Evolutionary conservation across 257 asterid species (phyloP).

Genomic region (Anisodus acutangulus): DNA sequence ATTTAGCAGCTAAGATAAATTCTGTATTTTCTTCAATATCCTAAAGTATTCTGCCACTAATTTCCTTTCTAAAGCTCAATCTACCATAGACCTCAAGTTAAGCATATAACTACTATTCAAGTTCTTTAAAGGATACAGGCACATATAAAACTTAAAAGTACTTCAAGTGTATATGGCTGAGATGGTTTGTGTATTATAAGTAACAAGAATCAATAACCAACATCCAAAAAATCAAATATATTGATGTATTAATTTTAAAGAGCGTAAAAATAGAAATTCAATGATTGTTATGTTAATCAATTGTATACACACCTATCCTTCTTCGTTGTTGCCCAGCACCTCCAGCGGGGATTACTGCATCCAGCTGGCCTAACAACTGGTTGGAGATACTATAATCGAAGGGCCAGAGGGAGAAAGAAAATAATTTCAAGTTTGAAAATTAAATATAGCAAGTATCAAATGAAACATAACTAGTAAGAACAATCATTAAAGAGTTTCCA

Average conservation of each 20-base stretch:
- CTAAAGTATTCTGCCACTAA: not conserved
- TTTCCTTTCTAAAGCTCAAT: not conserved
- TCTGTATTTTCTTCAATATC: not conserved
- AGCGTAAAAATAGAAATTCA: not conserved
- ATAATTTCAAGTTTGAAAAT: constrained; percentile 22
- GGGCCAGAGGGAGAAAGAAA: not conserved
- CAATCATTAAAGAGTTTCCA: not conserved
- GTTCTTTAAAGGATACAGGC: not conserved
- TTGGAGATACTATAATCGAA: constrained; percentile 64
- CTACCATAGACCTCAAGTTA: not conserved
- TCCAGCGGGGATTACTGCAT: constrained; percentile 77
- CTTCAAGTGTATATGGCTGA: not conserved
- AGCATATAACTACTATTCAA: not conserved
- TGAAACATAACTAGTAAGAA: constrained; percentile 32
- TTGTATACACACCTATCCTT: constrained; percentile 69
- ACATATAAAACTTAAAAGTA: not conserved
- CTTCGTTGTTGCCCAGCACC: constrained; percentile 82
- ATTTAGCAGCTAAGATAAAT: not conserved
- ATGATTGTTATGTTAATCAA: not conserved
- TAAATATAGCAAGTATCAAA: constrained; percentile 17
- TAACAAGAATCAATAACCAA: not conserved
- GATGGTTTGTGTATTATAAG: not conserved
- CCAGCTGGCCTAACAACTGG: constrained; percentile 77
- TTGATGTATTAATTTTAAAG: not conserved
- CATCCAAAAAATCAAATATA: not conserved